Conservation (phyloP, 495 filamentous ascomycete genomes). For the Penicillium silybi region DNA sequence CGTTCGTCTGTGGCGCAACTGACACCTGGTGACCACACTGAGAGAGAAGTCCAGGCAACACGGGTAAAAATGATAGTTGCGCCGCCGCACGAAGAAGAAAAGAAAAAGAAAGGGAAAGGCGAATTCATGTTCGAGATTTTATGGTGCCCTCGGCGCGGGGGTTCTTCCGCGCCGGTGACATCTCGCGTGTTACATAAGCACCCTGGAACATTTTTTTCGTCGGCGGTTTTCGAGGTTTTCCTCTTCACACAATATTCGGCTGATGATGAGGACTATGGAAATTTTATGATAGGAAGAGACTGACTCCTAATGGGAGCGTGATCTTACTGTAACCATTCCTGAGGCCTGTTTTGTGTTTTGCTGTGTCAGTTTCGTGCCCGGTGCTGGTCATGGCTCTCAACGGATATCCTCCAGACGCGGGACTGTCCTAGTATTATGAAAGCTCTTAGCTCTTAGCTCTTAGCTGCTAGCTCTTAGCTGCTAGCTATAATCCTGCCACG, state of each 20-base stretch:
- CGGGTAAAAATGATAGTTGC: constrained; percentile 45
- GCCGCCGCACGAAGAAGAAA: constrained; percentile 61
- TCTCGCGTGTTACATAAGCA: constrained; percentile 6
- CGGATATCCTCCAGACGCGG: background rate
- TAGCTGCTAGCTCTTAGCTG: background rate
- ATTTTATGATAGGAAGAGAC: constrained; percentile 61
- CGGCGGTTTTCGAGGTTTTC: constrained; percentile 4
- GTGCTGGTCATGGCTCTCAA: too few species aligned
- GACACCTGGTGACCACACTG: constrained; percentile 55
- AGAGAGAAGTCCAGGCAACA: constrained; percentile 51
- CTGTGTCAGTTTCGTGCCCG: background rate
- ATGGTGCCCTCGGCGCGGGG: background rate
- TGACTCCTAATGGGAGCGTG: constrained; percentile 50
- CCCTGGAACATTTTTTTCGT: constrained; percentile 3
- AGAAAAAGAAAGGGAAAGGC: constrained; percentile 25
- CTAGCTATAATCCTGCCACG: background rate
- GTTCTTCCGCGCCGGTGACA: constrained; percentile 9
- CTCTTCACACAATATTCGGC: constrained; percentile 33
- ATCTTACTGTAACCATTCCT: constrained; percentile 50
- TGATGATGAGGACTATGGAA: constrained; percentile 53
- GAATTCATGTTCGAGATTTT: constrained; percentile 25
- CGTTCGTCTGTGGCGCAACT: constrained; percentile 57
- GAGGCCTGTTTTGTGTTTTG: constrained; percentile 30
- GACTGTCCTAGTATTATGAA: background rate
- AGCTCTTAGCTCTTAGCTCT: background rate